Base-by-base conservation (phyloP, 495 filamentous ascomycete species). In the Xylaria venustula region DNA sequence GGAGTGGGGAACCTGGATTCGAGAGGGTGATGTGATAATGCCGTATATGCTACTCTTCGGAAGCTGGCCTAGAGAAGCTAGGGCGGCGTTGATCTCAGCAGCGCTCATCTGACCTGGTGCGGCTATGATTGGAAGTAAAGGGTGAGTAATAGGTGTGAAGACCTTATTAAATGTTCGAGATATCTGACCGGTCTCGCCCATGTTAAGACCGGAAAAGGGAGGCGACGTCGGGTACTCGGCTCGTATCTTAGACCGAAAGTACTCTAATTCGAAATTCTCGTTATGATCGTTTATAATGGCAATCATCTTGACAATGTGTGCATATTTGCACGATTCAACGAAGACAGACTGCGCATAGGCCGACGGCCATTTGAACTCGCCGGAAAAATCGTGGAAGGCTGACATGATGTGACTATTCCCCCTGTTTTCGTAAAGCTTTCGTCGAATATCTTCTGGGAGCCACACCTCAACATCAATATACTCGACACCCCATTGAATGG, bases 261-360 rank as follows among this genome's bases (percentile, higher is more conserved):
- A 92, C 73, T 94, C 90, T 8, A 94, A 79, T 74, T 92, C 89
- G 67, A 92, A 93, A 71, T 93, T 93, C 58, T 90, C 90, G 64
- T 91, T 87, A 69, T 88, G 85, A 17, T 87, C 85, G 62, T 82
- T 85, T 62, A 90, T 88, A 71, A 92, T 86, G 17, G 88, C 86
- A 66, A 93, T 92, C 89, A 94, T 93, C 75, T 93, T 94, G 45
- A 93, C 86, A 37, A 92, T 90, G 70, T 93, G 90, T 20, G 87
- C 88, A 66, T 92, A 91, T 56, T 85, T 84, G 44, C 84, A 79
- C 15, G 86, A 90, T 57, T 88, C 80, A 14, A 80, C 75, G 68
- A 90, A 94, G 7, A 92, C 81, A 20, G 79, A 73, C 71, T 88
- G 82, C 2, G 90, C 88, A 57, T 85, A 81, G 3, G 82, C 72